A percentile compares a stretch with the other conserved stretches of the same genome.
These are phyloP conservation scores for Penicillium sp. DNA, from an alignment of 2,329 filamentous ascomycete genomes.

Conservation along the genomic window DNA sequence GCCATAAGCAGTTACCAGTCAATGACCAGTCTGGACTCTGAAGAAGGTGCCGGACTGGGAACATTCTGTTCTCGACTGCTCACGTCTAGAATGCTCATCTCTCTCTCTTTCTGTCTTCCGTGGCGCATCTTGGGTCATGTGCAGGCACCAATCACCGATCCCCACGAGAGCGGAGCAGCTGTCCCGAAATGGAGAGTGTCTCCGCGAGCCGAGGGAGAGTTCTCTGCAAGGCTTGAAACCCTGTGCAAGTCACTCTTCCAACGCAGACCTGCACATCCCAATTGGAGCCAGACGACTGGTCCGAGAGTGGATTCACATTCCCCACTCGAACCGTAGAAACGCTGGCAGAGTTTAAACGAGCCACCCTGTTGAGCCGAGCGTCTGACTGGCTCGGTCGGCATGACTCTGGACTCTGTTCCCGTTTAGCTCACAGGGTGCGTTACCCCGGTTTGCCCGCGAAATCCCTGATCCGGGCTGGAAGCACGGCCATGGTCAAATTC, in stretches of 20 bases:
- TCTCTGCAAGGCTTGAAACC: too few relatives aligned
- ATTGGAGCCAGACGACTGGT: too few relatives aligned
- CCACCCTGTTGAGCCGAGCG: conserved; percentile 16
- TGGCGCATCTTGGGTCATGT: conserved; percentile 1
- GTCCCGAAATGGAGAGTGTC: conserved; percentile 4
- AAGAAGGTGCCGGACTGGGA: too few relatives aligned
- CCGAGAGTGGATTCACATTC: not conserved
- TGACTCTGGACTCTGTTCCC: not conserved
- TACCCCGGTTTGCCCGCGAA: not conserved
- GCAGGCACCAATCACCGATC: not conserved
- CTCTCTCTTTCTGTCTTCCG: not conserved
- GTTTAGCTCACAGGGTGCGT: not conserved
- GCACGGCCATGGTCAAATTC: too few relatives aligned
- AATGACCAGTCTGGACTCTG: too few relatives aligned
- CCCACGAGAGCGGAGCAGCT: not conserved
- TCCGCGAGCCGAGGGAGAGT: conserved; percentile 9
- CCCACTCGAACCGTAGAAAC: too few relatives aligned
- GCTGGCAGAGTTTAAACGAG: too few relatives aligned
- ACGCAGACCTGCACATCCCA: too few relatives aligned
- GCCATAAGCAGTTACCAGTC: too few relatives aligned
- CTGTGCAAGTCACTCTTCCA: too few relatives aligned
- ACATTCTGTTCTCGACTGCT: not conserved
- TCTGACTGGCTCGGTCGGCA: conserved; percentile 19
- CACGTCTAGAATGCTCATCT: not conserved
- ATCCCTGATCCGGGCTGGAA: too few relatives aligned